These are phyloP conservation scores for Dactylellina cionopaga DNA, from an alignment of 2,329 filamentous ascomycete species.

Conservation along the genomic window DNA sequence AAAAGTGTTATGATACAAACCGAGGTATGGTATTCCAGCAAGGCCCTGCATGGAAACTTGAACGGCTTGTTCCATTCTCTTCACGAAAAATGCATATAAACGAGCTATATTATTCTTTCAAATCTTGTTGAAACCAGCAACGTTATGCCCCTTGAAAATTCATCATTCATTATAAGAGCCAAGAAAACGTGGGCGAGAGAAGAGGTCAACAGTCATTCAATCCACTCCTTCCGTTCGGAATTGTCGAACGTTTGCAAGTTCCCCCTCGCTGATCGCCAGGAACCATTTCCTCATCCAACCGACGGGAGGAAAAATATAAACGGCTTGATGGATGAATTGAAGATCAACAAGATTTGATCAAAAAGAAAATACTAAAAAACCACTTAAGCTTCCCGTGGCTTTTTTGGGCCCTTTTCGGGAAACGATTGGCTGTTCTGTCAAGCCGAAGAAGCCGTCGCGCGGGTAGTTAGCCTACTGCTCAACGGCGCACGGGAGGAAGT, in stretches of 20 bases:
- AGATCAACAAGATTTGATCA: not conserved
- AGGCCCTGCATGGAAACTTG: too few relatives aligned
- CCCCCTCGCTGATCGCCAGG: not conserved
- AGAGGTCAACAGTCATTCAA: not conserved
- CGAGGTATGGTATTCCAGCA: too few relatives aligned
- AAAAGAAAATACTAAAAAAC: too few relatives aligned
- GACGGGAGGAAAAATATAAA: not conserved
- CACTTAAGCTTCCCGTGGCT: not conserved
- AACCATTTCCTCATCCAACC: not conserved
- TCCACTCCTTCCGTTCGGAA: not conserved
- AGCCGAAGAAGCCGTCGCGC: too few relatives aligned
- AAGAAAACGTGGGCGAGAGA: constrained; percentile 10
- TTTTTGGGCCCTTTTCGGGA: not conserved
- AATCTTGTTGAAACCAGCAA: too few relatives aligned
- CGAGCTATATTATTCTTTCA: too few relatives aligned
- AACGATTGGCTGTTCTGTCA: not conserved
- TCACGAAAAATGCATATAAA: too few relatives aligned
- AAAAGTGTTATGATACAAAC: too few relatives aligned
- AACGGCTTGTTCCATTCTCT: too few relatives aligned
- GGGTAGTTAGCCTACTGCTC: too few relatives aligned
- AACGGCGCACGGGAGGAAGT: constrained; percentile 4
- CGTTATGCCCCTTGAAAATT: too few relatives aligned
- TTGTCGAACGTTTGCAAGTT: not conserved
- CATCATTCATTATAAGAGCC: not conserved
- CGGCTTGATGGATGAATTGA: not conserved